Evolutionary conservation across 2,329 filamentous ascomycete species (phyloP), one percentile per base, ranked within the genome.

Genomic region (Colletotrichum graminicola): DNA sequence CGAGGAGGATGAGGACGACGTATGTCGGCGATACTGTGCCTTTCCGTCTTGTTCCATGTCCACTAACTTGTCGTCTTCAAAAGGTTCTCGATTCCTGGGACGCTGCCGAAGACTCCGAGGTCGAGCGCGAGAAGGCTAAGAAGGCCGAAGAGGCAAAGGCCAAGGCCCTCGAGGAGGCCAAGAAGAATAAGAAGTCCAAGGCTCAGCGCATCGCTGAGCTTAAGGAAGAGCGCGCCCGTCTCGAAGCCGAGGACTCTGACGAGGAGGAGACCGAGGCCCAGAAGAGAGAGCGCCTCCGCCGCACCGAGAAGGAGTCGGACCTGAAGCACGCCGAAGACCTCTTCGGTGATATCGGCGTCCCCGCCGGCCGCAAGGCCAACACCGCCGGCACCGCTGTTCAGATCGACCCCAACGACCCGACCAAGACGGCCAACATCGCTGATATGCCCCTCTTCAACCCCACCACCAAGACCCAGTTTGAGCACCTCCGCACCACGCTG

Each of bases 11-110:
- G 91, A 95, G 43, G 91, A 93, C 76, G 94, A 97, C 83, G 95
- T 95, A 88, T 78, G 87, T 80, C 8, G 26, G 56, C 39, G 26
- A 62, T 32, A 56, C 61, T 66, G 71, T 47, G 21, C 34, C 70
- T 67, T 63, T 57, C 54, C 62, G 21, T 23, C 11, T 65, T 39
- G 65, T 21, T 57, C 41, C 54, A 16, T 41, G 12, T 41, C 39
- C 14, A 47, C 73, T 75, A 32, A 72, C 52, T n/a, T 45, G 2
- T 60, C 45, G 32, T 32, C 6, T 18, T n/a, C 57, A 21, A 75
- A 57, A 97, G 92, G 94, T 98, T 68, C 89, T 98, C 79, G 96
- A 99, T 72, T 95, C 94, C 43, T 99, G 96, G 96, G 95, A 98
- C 78, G 95, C 94, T 70, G 95, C 93, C 76, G 96, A 98, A 79